Base-by-base conservation (phyloP, 164 flowering plant species). In the Chimonanthus praecox region DNA sequence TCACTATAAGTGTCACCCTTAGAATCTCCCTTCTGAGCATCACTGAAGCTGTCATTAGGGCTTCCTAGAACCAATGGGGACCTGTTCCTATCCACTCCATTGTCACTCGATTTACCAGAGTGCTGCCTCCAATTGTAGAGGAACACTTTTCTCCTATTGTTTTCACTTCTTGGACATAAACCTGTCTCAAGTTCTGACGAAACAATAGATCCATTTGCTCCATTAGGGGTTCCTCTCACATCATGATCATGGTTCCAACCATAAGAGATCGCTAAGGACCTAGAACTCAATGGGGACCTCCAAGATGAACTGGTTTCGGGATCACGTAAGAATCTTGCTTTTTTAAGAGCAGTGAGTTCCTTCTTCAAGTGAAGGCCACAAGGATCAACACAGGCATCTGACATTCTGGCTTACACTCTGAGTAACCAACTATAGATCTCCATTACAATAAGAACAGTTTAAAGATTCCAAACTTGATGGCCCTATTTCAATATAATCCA, bases 301-400 rank as follows among this genome's bases (percentile, higher is more conserved):
- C 96, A 92, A 0, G 97, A 84, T 11, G 93, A 93, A 72, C 89
- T 86, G 4, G 98, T 95, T 7, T 92, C 99, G 0, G 99, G 99
- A 80, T 95, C 99, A 15, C 95, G 87, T 16, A 95, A 78, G 54
- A 86, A 82, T 15, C 92, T 72, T 3, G 99, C 94, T 74, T 89
- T 95, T 20, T 89, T 80, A 64, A 95, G 94, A 65, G 87, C 89
- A n/a, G 90, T 90, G 49, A 95, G 85, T 80, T 95, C 97, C 81
- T 87, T 92, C 83, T 87, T 92, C 88, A 90, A 80, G 75, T 88
- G 94, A 67, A 90, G 87, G 74, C 84, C 90, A 76, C 88, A 88
- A 0, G 88, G 87, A 82, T 88, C 91, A 75, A 83, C 80, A 43
- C 77, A 78, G 47, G 75, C 75, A 43, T 74, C 85, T 50, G 89